A percentile compares a stretch with the other conserved stretches of the same genome.
Conservation (phyloP, 75 land plant genomes). For the Pseudotsuga menziesii region DNA sequence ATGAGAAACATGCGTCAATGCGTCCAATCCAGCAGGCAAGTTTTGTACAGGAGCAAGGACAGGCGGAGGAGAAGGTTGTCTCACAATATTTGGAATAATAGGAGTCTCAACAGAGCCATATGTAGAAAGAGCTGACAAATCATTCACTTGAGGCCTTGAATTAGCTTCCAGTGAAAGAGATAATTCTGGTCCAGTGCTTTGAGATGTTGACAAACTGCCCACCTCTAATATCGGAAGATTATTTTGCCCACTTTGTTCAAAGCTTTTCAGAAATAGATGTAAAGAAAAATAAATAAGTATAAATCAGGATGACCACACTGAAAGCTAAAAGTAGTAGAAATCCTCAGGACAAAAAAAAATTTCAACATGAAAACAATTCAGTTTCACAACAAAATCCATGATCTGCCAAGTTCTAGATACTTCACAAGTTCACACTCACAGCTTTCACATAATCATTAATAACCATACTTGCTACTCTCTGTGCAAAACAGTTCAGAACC, state of each 20-base stretch:
- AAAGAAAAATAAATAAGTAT: neutral
- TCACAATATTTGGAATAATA: constrained; percentile 30
- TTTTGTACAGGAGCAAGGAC: constrained; percentile 73
- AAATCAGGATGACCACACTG: neutral
- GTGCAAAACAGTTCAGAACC: neutral
- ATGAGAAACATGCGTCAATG: constrained; percentile 38
- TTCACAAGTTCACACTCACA: neutral
- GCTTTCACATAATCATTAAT: neutral
- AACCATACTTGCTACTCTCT: constrained; percentile 1
- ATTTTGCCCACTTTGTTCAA: constrained; percentile 23
- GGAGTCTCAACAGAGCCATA: constrained; percentile 29
- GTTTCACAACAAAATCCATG: constrained; percentile 5
- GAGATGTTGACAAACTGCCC: constrained; percentile 15
- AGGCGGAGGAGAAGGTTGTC: constrained; percentile 93
- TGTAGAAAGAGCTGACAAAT: constrained; percentile 27
- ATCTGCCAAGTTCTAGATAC: neutral
- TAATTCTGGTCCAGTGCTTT: constrained; percentile 26
- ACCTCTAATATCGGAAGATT: constrained; percentile 11
- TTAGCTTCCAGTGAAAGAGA: constrained; percentile 23
- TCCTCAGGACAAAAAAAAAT: neutral
- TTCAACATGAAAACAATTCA: neutral
- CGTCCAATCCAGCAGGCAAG: constrained; percentile 16
- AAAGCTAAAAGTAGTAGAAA: neutral
- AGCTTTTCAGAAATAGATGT: constrained; percentile 18
- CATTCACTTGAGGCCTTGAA: constrained; percentile 23